Conservation (phyloP, 805 yeast genomes). For the Scheffersomyces amazonensis region DNA sequence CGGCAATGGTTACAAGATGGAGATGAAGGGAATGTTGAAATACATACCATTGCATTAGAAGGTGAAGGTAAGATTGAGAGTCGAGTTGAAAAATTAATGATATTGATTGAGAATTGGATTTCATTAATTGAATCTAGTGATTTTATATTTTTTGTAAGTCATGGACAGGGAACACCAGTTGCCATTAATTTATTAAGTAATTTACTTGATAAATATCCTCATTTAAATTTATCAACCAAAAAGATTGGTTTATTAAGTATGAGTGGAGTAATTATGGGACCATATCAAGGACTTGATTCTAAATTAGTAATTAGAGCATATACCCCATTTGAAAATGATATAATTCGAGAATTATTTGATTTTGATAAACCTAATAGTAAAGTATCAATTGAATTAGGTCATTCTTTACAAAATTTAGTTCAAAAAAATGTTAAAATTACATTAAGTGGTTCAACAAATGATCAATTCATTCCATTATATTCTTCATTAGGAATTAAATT, state of each 20-base stretch:
- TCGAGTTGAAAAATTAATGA: conserved; percentile 21
- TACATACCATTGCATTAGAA: conserved; percentile 38
- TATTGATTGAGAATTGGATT: conserved; percentile 33
- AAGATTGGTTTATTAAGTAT: conserved; percentile 33
- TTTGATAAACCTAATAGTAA: conserved; percentile 20
- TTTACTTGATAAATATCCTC: conserved; percentile 10
- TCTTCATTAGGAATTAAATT: conserved; percentile 26
- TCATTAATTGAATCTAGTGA: conserved; percentile 25
- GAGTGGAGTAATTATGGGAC: conserved; percentile 34
- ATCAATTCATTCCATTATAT: conserved; percentile 35
- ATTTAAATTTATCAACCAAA: conserved; percentile 6
- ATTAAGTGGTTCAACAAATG: conserved; percentile 29
- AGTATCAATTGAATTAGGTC: conserved; percentile 14
- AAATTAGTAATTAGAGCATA: conserved; percentile 38
- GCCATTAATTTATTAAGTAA: conserved; percentile 26
- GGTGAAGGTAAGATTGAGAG: conserved; percentile 35
- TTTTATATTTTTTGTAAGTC: conserved; percentile 29
- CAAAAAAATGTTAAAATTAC: conserved; percentile 31
- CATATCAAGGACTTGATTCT: conserved; percentile 27
- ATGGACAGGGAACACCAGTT: conserved; percentile 32
- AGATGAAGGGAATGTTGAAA: conserved; percentile 15
- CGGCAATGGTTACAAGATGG: conserved; percentile 21
- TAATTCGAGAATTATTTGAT: conserved; percentile 34
- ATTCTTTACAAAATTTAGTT: conserved; percentile 17
- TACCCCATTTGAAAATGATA: conserved; percentile 31